Evolutionary conservation across 2,329 filamentous ascomycete genomes (phyloP).

Genomic region (Colletotrichum endophyticum): DNA sequence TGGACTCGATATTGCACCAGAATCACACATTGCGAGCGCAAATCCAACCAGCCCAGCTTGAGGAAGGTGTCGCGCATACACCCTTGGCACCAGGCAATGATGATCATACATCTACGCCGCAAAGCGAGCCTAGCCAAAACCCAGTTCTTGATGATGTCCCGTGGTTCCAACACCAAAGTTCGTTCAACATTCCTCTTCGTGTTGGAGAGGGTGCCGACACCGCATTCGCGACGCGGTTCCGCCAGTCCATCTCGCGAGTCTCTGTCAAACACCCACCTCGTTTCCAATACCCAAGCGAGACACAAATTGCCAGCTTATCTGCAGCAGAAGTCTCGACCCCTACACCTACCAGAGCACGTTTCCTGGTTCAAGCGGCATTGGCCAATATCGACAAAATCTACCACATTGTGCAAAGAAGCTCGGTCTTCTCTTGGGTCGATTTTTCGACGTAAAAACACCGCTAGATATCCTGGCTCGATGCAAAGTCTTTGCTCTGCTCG

Average conservation of each 20-base stretch:
- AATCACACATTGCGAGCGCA: not conserved
- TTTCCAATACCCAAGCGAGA: not conserved
- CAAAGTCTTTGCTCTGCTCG: not conserved
- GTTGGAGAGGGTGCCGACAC: not conserved
- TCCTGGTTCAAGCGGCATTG: not conserved
- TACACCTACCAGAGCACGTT: not conserved
- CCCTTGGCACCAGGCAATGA: not conserved
- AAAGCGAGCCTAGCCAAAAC: not conserved
- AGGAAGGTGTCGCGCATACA: not conserved
- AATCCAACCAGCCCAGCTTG: not conserved
- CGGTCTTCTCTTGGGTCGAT: not conserved
- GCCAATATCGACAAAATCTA: not conserved
- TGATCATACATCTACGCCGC: not conserved
- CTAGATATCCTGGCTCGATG: not conserved
- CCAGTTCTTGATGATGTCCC: not conserved
- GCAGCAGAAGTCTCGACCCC: not conserved
- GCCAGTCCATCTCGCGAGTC: not conserved
- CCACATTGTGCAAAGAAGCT: not conserved
- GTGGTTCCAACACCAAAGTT: not conserved
- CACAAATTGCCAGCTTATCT: not conserved
- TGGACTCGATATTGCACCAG: not conserved
- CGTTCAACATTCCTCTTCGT: not conserved
- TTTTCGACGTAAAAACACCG: not conserved
- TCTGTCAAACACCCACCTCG: not conserved
- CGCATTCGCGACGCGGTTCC: not conserved